Conservation (phyloP, 208 protist species). For the Leptomonas seymouri region DNA sequence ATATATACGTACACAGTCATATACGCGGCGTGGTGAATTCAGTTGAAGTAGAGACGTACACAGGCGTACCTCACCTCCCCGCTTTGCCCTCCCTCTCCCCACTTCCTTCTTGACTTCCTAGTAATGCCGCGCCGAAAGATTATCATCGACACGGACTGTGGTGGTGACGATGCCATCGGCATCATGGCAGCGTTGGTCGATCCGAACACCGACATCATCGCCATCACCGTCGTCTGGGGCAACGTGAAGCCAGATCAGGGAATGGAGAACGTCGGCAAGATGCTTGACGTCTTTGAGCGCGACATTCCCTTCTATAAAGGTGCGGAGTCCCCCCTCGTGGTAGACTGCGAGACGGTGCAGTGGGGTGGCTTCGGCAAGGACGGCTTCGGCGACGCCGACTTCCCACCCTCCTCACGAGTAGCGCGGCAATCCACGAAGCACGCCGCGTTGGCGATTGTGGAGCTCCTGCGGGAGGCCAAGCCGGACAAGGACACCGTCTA, state of each 20-base stretch:
- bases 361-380: constrained; percentile 82
- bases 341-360: constrained; percentile 67
- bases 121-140: constrained; percentile 69
- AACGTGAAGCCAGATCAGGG: constrained; percentile 83
- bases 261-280: constrained; percentile 81
- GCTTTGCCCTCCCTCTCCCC: neutral
- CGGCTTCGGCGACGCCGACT: constrained; percentile 77
- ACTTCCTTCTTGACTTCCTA: neutral
- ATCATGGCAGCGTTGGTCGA: constrained; percentile 80
- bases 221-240: constrained; percentile 74
- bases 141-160: constrained; percentile 89
- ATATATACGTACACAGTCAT: neutral
- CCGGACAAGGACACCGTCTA: constrained; percentile 50
- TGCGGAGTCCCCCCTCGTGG: constrained; percentile 60
- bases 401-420: constrained; percentile 50
- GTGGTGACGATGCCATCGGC: constrained; percentile 85
- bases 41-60: neutral
- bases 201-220: constrained; percentile 72
- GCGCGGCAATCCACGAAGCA: constrained; percentile 41
- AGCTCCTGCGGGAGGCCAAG: constrained; percentile 50
- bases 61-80: neutral
- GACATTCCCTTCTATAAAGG: constrained; percentile 82
- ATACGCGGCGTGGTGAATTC: neutral
- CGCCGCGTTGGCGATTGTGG: constrained; percentile 62
- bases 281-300: constrained; percentile 70